Base-by-base conservation (phyloP, 2,329 filamentous ascomycete genomes). In the Septoria linicola region DNA sequence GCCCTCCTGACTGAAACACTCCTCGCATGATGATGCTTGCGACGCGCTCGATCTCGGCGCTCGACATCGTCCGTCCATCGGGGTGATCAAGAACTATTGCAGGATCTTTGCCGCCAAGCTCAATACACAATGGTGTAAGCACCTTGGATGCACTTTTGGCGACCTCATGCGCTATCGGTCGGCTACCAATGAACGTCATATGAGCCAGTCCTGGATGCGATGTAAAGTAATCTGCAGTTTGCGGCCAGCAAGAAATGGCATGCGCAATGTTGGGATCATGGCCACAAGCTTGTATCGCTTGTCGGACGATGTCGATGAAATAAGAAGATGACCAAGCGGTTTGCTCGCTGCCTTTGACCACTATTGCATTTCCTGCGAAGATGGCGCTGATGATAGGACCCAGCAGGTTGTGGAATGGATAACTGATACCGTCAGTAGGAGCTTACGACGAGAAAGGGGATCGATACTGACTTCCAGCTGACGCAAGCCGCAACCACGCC, bases 101-200 rank as follows among this genome's bases (percentile, higher is more conserved):
- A 5, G 93, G 88, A 68, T 99, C 93, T 68, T 99, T 99, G 41
- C 93, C 93, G 47, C 93, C 93, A 1, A 99, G 80, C 72, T 99
- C 93, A 17, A 95, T 87, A 35, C 90, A 86, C 2, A 96, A 81
- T 4, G 92, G 92, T 2, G 83, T 96, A n/a, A 99, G 79, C 14
- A 82, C 79, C 70, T 87, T 90, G 21, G 93, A 88, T 10, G 93
- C 91, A 3, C 87, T 90, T 53, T 84, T 83, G 59, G 89, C 91
- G 35, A 99, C 93, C 62, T 89, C 82, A 70, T 93, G 88, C 14
- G 91, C 93, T 8, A 97, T 87, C 1, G 85, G 80, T 41, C 86
- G 82, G 42, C 89, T 96, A 58, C 93, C 93, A 68, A 99, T 97
- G 73, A 99, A 99, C 14, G 93, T 97, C 59, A 99, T 79, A 70